Conservation (phyloP, 169 alveolate genomes). For the Cystoisospora suis region DNA sequence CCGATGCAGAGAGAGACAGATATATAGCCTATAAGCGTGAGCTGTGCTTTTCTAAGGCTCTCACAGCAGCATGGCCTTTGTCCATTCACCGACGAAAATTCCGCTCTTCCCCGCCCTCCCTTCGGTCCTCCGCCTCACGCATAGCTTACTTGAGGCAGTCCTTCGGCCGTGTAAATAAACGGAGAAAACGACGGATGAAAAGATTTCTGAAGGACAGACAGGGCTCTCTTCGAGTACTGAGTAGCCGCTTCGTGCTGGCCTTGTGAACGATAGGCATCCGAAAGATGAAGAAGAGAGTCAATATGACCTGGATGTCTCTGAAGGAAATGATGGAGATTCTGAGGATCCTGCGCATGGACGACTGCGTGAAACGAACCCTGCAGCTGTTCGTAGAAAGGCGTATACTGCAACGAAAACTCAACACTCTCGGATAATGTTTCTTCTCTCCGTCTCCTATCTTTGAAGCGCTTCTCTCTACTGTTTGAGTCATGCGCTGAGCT, state of each 20-base stretch:
- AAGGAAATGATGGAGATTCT: constrained; percentile 1
- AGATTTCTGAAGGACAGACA: neutral
- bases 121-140: neutral
- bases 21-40: too few relatives aligned
- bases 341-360: neutral
- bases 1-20: too few relatives aligned
- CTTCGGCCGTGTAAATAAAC: constrained; percentile 5
- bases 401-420: constrained; percentile 31
- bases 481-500: too few relatives aligned
- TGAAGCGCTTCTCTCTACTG: too few relatives aligned
- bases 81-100: too few relatives aligned
- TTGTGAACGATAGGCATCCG: constrained; percentile 17
- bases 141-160: constrained; percentile 29
- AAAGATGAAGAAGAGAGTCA: constrained; percentile 21
- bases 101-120: neutral
- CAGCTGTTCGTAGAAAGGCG: constrained; percentile 33
- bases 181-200: constrained; percentile 48
- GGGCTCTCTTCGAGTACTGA: neutral
- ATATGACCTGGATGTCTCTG: neutral
- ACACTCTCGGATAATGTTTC: neutral
- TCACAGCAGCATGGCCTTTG: too few relatives aligned
- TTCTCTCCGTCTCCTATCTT: too few relatives aligned
- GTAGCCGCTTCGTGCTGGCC: constrained; percentile 22
- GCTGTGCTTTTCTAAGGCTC: too few relatives aligned
- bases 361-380: neutral